Base-by-base conservation (phyloP, 306 rosid genomes). In the Rubus idaeus region DNA sequence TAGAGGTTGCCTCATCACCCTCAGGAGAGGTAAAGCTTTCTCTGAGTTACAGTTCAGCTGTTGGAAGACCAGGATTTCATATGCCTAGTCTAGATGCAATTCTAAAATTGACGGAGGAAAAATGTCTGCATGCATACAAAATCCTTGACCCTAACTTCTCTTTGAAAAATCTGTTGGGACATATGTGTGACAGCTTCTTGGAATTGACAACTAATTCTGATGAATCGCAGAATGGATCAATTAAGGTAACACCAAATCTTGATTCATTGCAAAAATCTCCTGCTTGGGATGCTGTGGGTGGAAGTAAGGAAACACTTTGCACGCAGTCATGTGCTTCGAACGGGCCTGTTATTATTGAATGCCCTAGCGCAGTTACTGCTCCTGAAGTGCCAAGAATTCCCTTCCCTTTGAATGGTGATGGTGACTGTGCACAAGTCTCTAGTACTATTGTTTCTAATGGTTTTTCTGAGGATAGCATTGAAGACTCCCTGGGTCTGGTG, bases 11-110 rank as follows among this genome's bases (percentile, higher is more conserved):
- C 18, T 88, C 85, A 37, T 87, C 90, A 57, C 71, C 88, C 56
- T 56, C 47, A 61, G 91, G 93, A 87, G 93, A 89, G 96, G 97
- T 90, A 94, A 89, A 88, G 79, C 74, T 89, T 88, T 89, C 86
- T 82, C 81, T 80, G 82, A 84, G 89, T 84, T 89, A 82, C 85
- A 60, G 77, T 81, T 75, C 87, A 61, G 80, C 84, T 77, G 66
- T 77, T 76, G 84, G 89, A 81, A 82, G 88, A 66, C 84, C 78
- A 62, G 82, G 82, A 84, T 87, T 89, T 81, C 85, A 44, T 61
- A 75, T 88, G 80, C 91, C 86, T 86, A 79, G 84, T 75, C 83
- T 82, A 26, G 88, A 88, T 77, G 88, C 81, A 52, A 81, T 86
- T 79, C 70, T 85, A 67, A 90, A 91, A 82, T 56, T 82, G 91